Evolutionary conservation across 1,284 basidiomycete species (phyloP).

Genomic region (Ustilago curta): DNA sequence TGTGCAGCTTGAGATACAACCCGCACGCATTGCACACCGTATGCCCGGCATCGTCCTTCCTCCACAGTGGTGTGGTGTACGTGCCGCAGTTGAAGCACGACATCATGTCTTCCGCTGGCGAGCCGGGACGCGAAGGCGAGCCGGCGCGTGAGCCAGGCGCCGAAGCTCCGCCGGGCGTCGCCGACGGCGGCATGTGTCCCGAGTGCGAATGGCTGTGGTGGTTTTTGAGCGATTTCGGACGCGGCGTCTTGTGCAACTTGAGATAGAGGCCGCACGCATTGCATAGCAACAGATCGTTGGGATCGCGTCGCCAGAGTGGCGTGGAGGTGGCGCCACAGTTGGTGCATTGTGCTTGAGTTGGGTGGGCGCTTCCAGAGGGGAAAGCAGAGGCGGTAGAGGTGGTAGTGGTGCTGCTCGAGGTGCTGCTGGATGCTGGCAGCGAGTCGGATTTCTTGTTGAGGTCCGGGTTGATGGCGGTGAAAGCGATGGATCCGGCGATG

Average conservation of each 20-base stretch:
- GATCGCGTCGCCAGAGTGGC: slow-evolving; percentile 64
- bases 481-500: slow-evolving; percentile 43
- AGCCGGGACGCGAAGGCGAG: slow-evolving; percentile 34
- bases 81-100: slow-evolving; percentile 67
- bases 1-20: slow-evolving; percentile 63
- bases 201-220: slow-evolving; percentile 53
- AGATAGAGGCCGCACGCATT: slow-evolving; percentile 68
- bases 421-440: slow-evolving; percentile 22
- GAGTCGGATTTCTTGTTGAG: slow-evolving; percentile 26
- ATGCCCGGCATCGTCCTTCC: slow-evolving; percentile 63
- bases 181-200: slow-evolving; percentile 48
- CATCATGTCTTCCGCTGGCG: slow-evolving; percentile 44
- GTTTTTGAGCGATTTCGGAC: slow-evolving; percentile 61
- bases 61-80: slow-evolving; percentile 65
- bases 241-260: slow-evolving; percentile 65
- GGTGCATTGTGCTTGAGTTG: slow-evolving; percentile 56
- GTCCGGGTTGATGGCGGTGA: slow-evolving; percentile 48
- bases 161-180: slow-evolving; percentile 47
- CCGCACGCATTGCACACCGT: slow-evolving; percentile 66
- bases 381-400: slow-evolving; percentile 15
- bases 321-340: slow-evolving; percentile 66
- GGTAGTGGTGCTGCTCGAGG: too few relatives aligned
- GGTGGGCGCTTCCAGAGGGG: slow-evolving; percentile 25
- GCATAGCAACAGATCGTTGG: slow-evolving; percentile 63
- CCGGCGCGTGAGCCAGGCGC: slow-evolving; percentile 40